phyloP scores from a whole-genome alignment of 1,284 basidiomycete genomes.

The Lignosus rhinocerotis region DNA sequence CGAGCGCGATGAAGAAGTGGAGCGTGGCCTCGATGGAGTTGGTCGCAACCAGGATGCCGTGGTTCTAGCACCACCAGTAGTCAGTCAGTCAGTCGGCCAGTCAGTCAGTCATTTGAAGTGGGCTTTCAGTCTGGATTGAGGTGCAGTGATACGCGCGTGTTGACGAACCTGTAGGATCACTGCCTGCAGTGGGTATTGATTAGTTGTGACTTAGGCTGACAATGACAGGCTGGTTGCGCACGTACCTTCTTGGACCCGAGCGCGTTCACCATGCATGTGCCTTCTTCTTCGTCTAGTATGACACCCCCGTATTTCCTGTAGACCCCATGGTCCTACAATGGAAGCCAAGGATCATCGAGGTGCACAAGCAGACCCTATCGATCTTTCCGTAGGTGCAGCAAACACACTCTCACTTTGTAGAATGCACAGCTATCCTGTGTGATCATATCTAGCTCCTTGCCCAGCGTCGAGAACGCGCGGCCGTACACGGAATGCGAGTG shows the following conservation, averaged over 20 bases:
- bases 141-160: too few species aligned
- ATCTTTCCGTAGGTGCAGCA: too few species aligned
- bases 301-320: constrained; percentile 57
- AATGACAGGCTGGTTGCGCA: neutral
- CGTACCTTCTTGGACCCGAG: constrained; percentile 37
- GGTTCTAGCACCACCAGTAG: constrained; percentile 38
- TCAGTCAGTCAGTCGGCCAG: neutral
- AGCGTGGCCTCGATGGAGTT: constrained; percentile 43
- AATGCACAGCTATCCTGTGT: constrained; percentile 52
- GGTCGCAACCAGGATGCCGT: constrained; percentile 55
- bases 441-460: constrained; percentile 53
- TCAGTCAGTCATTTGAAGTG: neutral
- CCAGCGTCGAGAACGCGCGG: constrained; percentile 60
- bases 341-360: neutral
- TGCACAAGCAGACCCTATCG: too few species aligned
- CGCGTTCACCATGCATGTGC: constrained; percentile 51
- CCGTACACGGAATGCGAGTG: constrained; percentile 67
- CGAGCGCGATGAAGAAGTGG: constrained; percentile 40
- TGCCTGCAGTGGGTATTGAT: constrained; percentile 13
- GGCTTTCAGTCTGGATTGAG: neutral
- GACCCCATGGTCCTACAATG: constrained; percentile 36
- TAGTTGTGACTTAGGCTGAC: neutral
- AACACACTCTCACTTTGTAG: constrained; percentile 32
- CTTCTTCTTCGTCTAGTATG: constrained; percentile 60
- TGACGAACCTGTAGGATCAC: constrained; percentile 28